Conservation (phyloP, 495 filamentous ascomycete species). For the Polyplosphaeria fusca region DNA sequence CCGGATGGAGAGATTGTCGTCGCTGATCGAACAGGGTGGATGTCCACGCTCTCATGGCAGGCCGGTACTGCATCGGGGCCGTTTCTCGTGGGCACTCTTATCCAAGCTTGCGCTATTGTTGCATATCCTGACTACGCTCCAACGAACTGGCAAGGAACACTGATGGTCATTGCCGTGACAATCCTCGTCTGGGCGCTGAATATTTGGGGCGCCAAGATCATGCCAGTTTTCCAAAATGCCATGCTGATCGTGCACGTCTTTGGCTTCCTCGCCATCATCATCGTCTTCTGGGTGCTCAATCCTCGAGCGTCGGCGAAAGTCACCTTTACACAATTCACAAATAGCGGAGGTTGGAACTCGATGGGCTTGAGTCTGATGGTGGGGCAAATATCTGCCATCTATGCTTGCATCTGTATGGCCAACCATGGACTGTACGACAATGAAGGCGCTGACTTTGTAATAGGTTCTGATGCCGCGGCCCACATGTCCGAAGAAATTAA, state of each 20-base stretch:
- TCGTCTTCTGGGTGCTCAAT: conserved; percentile 55
- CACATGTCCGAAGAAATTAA: conserved; percentile 42
- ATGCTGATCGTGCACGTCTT: conserved; percentile 60
- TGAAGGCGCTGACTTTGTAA: neutral
- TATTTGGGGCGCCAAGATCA: conserved; percentile 49
- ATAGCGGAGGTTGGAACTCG: conserved; percentile 56
- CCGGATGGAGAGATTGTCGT: neutral
- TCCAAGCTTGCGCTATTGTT: conserved; percentile 58
- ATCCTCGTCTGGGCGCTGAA: conserved; percentile 46
- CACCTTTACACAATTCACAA: conserved; percentile 46
- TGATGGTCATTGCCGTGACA: conserved; percentile 50
- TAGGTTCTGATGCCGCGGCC: conserved; percentile 36
- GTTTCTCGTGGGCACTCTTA: conserved; percentile 56
- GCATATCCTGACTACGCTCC: conserved; percentile 48
- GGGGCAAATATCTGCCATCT: conserved; percentile 53
- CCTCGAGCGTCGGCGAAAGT: conserved; percentile 46
- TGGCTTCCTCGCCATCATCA: conserved; percentile 60
- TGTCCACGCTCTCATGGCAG: conserved; percentile 61
- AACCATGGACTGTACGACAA: neutral
- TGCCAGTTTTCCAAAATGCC: conserved; percentile 57
- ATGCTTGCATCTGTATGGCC: conserved; percentile 39
- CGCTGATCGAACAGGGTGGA: conserved; percentile 45
- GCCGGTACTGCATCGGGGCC: conserved; percentile 52
- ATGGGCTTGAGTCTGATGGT: conserved; percentile 54
- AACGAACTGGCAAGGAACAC: conserved; percentile 58